Base-by-base conservation (phyloP, 192 early-diverging fungal genomes). In the Backusella morwellensis region DNA sequence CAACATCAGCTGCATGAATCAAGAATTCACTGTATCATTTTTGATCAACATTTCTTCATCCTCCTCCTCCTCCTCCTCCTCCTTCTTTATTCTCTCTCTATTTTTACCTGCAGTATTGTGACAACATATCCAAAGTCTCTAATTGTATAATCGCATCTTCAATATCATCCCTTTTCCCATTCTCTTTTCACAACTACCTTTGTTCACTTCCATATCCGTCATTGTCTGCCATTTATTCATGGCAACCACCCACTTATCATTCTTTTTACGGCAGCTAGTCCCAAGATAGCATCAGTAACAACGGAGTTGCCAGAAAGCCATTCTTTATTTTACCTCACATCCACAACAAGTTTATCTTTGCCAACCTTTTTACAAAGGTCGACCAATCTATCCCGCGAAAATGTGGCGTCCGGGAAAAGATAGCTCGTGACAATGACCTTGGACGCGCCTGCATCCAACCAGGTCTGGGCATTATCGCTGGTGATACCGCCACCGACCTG, bases 211-310 rank as follows among this genome's bases (percentile, higher is more conserved):
- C 90, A 93, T 94, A 75, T 98, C 94, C 9, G 98, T 98, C 72
- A 94, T 85, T 1, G 93, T 97, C 83, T 98, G 97, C 98, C 98
- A 99, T 77, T 97, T 94, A 81, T 99, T 90, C 96, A 97, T 99
- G 4, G 98, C 97, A 15, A 99, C 96, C 3, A 95, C 81, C 98
- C 97, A 99, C 47, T 90, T 88, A 67, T 83, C 83, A 7, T 81
- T 91, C 12, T 78, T 68, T 19, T 88, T 84, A 47, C 94, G 85
- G 81, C 97, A 98, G 82, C 96, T 96, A 15, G 15, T 17, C 32
- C 32, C 32, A 44, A 44, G 19, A 17, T 4, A 12, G 8, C 38
- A 11, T 40, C 3, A 40, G 2, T 38, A 40, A 40, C 12, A 32
- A 32, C 3, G 0, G 32, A 3, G 32, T 32, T 32, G 0, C 32